Evolutionary conservation across 768 basidiomycete species (phyloP), one percentile per base, ranked within the genome.

Genomic region (Phaeotremella fagi): DNA sequence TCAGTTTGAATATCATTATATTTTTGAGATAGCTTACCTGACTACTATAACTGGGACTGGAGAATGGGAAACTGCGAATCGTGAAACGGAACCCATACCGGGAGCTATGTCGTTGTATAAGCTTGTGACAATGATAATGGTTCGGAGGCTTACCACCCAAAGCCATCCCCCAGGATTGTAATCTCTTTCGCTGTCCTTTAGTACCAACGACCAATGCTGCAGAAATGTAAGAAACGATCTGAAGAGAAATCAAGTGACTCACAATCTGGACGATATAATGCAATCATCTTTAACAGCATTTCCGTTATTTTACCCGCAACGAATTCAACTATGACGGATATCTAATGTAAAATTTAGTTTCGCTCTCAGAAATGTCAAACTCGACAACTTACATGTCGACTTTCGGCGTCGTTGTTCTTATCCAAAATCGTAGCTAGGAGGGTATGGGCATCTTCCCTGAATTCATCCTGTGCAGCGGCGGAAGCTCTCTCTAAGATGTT

Each of bases 31-130:
- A 16, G 24, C 75, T 16, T 64, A 74, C 49, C 90, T 81, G 36
- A 98, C 91, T 47, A 98, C 94, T 57, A 98, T 90, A 62, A 95
- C 88, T 1, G 94, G 94, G 0, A 99, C 90, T 1, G 94, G 90
- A 0, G 90, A 91, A 68, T 88, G 90, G 16, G 87, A 85, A 37
- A 95, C 82, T 57, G 87, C 89, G 57, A 72, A 83, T 71, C 79
- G 79, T 0, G 80, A 80, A 5, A 86, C 82, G 22, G 82, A 82
- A 12, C 85, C 85, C 61, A 86, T 81, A 12, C 78, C 82, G 42
- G 79, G 78, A 45, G 78, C 75, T 69, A 27, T 31, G 18, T 16
- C 4, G 12, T 20, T 45, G 23, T 28, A 45, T 3, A 49, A 22
- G 22, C 23, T 35, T 4, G 3, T 16, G 2, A 11, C 18, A 12